Evolutionary conservation across 192 early-diverging fungal species (phyloP), one percentile per base, ranked within the genome.

Genomic region (Coemansia sp.): DNA sequence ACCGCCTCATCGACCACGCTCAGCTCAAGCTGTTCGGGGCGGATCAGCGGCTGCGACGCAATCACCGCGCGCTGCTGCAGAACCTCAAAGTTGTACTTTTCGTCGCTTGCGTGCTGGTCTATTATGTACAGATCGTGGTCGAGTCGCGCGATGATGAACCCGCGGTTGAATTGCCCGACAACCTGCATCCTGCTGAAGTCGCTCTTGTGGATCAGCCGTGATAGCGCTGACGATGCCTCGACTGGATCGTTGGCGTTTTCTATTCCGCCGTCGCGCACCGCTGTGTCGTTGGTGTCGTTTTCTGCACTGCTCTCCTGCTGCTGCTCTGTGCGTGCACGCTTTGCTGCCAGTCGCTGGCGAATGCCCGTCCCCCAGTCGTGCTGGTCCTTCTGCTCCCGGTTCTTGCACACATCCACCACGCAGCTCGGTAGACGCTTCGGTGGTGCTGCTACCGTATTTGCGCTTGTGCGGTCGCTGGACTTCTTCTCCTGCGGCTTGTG

Each of bases 81-180:
- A 0, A 81, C 85, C 79, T 99, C 97, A 82, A 94, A 99, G 69
- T 97, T 97, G 80, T 86, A 95, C 76, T 99, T 99, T 79, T 99
- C 97, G 76, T 99, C 97, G 0, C 90, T 90, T 2, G 98, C 98
- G 76, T 99, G 98, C 68, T 99, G 98, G 79, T 99, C 98, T 59
- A 99, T 88, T 46, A 99, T 94, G 72, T 93, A 98, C 8, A 99
- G 85, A 32, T 84, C 84, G 7, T 75, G 71, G 72, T 83, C 70
- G n/a, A 95, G 78, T 2, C 83, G 72, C 0, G 84, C 86, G 11
- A 99, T 84, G 55, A 99, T 99, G 74, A 99, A 99, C 1, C 96
- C 98, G 53, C 87, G 87, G 71, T 99, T 99, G 85, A 99, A 99
- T 76, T 99, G 98, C 2, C 98, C 98, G 5, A 98, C 45, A 6